Evolutionary conservation across 495 filamentous ascomycete genomes (phyloP).

Genomic region (Neurospora sp.): DNA sequence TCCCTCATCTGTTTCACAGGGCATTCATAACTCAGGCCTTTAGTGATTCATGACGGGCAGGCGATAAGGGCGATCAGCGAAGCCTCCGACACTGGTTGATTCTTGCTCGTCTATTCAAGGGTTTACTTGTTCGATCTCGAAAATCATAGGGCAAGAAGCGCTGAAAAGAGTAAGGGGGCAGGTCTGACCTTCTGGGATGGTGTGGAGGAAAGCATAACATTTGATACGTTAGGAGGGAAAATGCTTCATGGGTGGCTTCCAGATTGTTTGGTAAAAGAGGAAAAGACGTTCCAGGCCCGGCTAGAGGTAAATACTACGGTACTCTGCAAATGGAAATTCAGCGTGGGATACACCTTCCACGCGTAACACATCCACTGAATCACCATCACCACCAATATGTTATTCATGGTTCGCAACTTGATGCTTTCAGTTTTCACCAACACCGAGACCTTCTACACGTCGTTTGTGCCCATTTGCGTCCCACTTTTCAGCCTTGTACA

Average conservation of each 20-base stretch:
- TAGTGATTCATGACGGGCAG: neutral
- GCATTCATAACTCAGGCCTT: neutral
- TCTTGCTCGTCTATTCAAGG: neutral
- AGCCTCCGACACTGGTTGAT: neutral
- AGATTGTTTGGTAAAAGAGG: neutral
- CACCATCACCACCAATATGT: neutral
- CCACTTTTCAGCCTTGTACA: no score
- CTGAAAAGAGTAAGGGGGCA: neutral
- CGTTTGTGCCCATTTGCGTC: no score
- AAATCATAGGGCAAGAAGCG: neutral
- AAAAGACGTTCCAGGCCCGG: neutral
- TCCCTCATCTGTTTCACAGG: neutral
- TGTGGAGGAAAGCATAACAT: neutral
- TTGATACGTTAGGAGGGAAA: neutral
- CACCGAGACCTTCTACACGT: no score
- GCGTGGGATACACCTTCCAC: neutral
- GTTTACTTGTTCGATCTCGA: neutral
- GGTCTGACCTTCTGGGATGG: neutral
- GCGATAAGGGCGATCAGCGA: neutral
- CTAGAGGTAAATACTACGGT: neutral
- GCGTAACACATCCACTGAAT: neutral
- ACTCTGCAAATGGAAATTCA: neutral
- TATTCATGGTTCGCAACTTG: neutral
- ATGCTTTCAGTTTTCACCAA: no score
- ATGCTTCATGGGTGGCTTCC: neutral